phyloP scores from a whole-genome alignment of 805 yeast species.

The Candida dajiaensis region DNA sequence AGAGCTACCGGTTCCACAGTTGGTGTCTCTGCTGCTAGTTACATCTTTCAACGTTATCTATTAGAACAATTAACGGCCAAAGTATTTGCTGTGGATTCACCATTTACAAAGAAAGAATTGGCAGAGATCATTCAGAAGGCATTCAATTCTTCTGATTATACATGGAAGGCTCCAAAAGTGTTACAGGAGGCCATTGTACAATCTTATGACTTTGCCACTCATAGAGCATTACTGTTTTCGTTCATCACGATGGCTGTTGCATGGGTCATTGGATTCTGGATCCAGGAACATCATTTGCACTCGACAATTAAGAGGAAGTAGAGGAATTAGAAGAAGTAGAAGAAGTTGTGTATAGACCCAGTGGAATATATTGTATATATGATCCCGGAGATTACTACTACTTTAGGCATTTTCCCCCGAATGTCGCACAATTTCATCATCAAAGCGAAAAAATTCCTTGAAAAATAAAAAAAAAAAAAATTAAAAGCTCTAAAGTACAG shows the following conservation, averaged over 20 bases:
- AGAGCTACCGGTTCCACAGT: conserved; percentile 83
- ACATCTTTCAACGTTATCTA: conserved; percentile 54
- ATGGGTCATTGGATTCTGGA: conserved; percentile 34
- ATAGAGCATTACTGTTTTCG: conserved; percentile 43
- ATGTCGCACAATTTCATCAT: neutral
- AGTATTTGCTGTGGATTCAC: conserved; percentile 11
- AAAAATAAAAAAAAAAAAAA: neutral
- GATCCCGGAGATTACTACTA: neutral
- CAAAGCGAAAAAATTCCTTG: too few relatives aligned
- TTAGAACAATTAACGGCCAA: conserved; percentile 22
- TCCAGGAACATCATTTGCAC: conserved; percentile 53
- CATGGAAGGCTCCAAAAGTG: conserved; percentile 39
- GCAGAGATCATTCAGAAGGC: conserved; percentile 35
- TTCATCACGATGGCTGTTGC: conserved; percentile 36
- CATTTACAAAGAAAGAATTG: conserved; percentile 15
- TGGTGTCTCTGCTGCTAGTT: conserved; percentile 67
- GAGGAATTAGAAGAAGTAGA: neutral
- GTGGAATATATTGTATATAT: too few relatives aligned
- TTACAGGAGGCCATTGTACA: conserved; percentile 34
- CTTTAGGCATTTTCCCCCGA: neutral
- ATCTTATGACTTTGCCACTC: conserved; percentile 45
- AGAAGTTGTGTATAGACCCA: too few relatives aligned
- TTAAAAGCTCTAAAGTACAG: neutral
- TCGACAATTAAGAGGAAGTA: conserved; percentile 36
- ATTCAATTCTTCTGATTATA: conserved; percentile 45